Conservation (phyloP, 1,139 yeast species). For the Saccharomycopsis hybrid region DNA sequence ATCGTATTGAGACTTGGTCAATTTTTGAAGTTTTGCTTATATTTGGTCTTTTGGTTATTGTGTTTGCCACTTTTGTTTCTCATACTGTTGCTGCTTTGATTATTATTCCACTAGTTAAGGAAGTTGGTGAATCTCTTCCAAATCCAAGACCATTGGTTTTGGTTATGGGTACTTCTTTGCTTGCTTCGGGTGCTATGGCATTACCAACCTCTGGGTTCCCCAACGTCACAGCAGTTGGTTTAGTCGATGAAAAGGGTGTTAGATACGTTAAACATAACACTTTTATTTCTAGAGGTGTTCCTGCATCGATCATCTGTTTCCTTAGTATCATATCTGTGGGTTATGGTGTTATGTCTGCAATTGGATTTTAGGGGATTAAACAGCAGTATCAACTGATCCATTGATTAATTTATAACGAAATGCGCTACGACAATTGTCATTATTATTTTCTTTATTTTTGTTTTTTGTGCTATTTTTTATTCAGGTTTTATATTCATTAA, state of each 20-base stretch:
- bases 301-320: conserved; percentile 71
- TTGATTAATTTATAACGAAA: too few relatives aligned
- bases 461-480: too few relatives aligned
- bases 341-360: conserved; percentile 51
- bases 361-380: conserved; percentile 3
- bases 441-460: too few relatives aligned
- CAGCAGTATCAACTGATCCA: too few relatives aligned
- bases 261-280: conserved; percentile 78
- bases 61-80: conserved; percentile 88
- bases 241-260: conserved; percentile 84
- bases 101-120: conserved; percentile 79
- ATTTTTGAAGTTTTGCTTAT: conserved; percentile 63
- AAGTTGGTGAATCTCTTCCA: conserved; percentile 68
- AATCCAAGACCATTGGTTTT: conserved; percentile 65
- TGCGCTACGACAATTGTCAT: too few relatives aligned
- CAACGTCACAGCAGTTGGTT: conserved; percentile 88
- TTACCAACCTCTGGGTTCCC: conserved; percentile 97
- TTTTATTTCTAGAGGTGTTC: conserved; percentile 83
- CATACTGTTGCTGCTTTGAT: conserved; percentile 96
- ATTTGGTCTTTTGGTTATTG: conserved; percentile 72
- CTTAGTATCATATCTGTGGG: conserved; percentile 71
- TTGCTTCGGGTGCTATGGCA: conserved; percentile 94
- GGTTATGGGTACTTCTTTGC: conserved; percentile 76
- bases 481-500: too few relatives aligned
- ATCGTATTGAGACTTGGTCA: conserved; percentile 51